Percentiles rank a stretch among this genome's conserved stretches.
phyloP scores from a whole-genome alignment of 129 eudicot species.

The Flaveria brownii region DNA sequence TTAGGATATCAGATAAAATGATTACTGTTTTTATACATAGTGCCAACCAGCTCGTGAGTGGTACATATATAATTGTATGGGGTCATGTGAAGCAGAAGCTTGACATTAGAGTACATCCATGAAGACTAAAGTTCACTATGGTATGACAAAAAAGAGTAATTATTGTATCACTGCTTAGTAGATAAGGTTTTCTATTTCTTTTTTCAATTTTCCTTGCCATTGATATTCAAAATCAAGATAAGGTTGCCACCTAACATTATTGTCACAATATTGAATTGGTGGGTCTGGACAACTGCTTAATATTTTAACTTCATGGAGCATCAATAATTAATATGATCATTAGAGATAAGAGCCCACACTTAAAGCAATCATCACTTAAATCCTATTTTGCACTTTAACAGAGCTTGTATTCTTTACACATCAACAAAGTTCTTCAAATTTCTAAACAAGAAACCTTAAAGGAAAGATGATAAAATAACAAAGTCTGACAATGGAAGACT shows the following conservation, averaged over 20 bases:
- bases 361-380: conserved; percentile 12
- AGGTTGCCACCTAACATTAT: conserved; percentile 16
- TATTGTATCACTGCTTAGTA: conserved; percentile 14
- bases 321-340: conserved; percentile 14
- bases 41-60: conserved; percentile 8
- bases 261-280: conserved; percentile 10
- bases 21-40: conserved; percentile 13
- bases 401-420: neutral
- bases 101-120: neutral
- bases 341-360: conserved; percentile 18
- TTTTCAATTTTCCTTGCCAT: neutral
- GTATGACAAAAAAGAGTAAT: conserved; percentile 1
- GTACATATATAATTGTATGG: conserved; percentile 13
- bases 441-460: neutral
- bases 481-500: neutral
- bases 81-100: conserved; percentile 18
- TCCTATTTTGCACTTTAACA: conserved; percentile 12
- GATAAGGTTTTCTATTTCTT: conserved; percentile 22
- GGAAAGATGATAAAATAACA: neutral
- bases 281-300: neutral
- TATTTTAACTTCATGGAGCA: conserved; percentile 3
- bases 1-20: neutral
- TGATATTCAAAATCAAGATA: conserved; percentile 20
- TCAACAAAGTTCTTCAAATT: neutral
- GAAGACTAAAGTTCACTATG: conserved; percentile 1